Base-by-base conservation (phyloP, 2,329 filamentous ascomycete genomes). In the Fusarium hainanense region DNA sequence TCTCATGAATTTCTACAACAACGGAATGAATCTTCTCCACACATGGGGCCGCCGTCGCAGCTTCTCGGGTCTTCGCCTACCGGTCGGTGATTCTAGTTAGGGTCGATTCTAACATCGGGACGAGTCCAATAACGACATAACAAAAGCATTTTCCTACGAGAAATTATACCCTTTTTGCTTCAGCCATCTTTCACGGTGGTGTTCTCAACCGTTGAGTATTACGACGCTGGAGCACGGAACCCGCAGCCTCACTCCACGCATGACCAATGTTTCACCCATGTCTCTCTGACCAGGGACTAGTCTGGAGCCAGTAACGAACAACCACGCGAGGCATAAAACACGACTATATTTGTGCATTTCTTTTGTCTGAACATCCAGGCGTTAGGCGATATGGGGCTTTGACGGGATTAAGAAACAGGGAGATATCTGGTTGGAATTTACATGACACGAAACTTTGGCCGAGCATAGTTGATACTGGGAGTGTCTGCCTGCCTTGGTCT, bases 31-130 rank as follows among this genome's bases (percentile, higher is more conserved):
- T 37, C 18, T 37, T 6, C 34, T 37, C 34, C 34, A 37, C 18
- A 37, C 34, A n/a, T n/a, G 34, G 34, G 34, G 34, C 5, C 34
- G 34, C 41, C 69, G 74, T 46, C 72, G 74, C 47, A 70, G 71
- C 6, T 66, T 73, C 66, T 80, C 79, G 10, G 76, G 78, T 63
- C 75, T 85, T 27, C 81, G 82, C n/a, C 78, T 84, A 14, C 82
- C 82, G 1, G 73, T 77, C 9, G 77, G 75, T 56, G 81, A 82
- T 37, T 52, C 76, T 5, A 59, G 52, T 10, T 43, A 74, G 21
- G 67, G 70, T 44, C 69, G 56, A 54, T 27, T 34, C 7, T 30
- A 16, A 47, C 55, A 40, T 47, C 43, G 34, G 54, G 52, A 51
- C 43, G 27, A 66, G 43, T 63, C 48, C 41, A 57, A 21, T 21